Base-by-base conservation (phyloP, 805 yeast species). In the Nakazawaea ambrosiae region DNA sequence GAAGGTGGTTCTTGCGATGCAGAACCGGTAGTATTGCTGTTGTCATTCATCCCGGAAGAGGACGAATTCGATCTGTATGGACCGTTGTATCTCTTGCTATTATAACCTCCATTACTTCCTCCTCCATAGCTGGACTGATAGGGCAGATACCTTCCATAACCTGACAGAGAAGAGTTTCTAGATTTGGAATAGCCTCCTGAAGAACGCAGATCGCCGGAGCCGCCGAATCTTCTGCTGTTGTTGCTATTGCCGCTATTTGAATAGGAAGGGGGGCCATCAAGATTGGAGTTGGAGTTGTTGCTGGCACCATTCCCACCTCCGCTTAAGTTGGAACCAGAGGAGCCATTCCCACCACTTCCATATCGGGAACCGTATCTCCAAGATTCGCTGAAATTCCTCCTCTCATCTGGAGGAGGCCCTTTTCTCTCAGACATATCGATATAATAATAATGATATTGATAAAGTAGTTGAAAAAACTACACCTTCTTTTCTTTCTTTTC, bases 361-460 rank as follows among this genome's bases (percentile, higher is more conserved):
- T 22, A 22, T 22, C 24, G 7, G 24, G 7, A 8, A 10, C 24
- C 24, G 24, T 36, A 31, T 25, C 39, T 30, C 39, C 39, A 36
- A 16, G 34, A 18, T n/a, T 36, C 39, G 20, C 11, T 24, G 28
- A 36, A 36, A 18, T 36, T 36, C 34, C 39, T 30, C 31, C 39
- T 36, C 6, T 36, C 39, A 24, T 36, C 39, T 18, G 32, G 20
- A 19, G 40, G 35, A n/a, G 35, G 36, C 6, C 35, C 35, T 27
- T 37, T 37, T n/a, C 40, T 31, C 26, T 37, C 40, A 19, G 40
- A 37, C 40, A 37, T 28, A n/a, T n/a, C n/a, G n/a, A n/a, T n/a
- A n/a, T n/a, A n/a, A n/a, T n/a, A n/a, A n/a, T n/a, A n/a, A n/a
- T n/a, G n/a, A n/a, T n/a, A n/a, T n/a, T n/a, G n/a, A n/a, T n/a